A percentile compares a stretch with the other conserved stretches of the same genome.
phyloP scores from a whole-genome alignment of 73 alveolate genomes.

The Paramecium pentaurelia region DNA sequence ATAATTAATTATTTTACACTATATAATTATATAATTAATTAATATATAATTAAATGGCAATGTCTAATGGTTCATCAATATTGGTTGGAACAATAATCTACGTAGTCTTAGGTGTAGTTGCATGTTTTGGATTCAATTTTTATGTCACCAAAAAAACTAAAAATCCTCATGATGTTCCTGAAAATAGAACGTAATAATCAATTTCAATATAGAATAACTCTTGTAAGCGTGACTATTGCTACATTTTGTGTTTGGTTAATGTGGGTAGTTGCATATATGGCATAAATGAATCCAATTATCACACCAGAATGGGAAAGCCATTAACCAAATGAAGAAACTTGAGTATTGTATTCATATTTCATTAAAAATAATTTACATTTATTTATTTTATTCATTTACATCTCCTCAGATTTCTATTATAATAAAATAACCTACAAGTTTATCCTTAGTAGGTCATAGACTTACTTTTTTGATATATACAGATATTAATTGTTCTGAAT shows the following conservation, averaged over 20 bases:
- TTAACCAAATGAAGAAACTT: background rate
- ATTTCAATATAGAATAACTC: background rate
- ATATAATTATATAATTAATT: background rate
- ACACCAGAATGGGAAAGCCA: conserved; percentile 25
- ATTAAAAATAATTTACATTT: background rate
- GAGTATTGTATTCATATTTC: background rate
- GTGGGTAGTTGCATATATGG: conserved; percentile 52
- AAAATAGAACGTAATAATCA: conserved; percentile 22
- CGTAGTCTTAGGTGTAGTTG: background rate
- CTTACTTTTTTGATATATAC: too few species aligned
- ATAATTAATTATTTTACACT: background rate
- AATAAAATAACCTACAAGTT: too few species aligned
- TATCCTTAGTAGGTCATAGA: too few species aligned
- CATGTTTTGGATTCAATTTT: conserved; percentile 12
- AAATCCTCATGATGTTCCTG: conserved; percentile 37
- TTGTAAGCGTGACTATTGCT: conserved; percentile 29
- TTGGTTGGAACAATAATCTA: conserved; percentile 31
- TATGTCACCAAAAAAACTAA: conserved; percentile 13
- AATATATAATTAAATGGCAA: background rate
- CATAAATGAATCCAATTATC: conserved; percentile 27
- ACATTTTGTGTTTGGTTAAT: conserved; percentile 43
- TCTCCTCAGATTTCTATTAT: too few species aligned
- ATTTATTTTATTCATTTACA: too few species aligned
- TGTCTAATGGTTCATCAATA: background rate
- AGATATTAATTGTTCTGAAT: too few species aligned